Conservation (phyloP, 2,329 filamentous ascomycete species). For the Sordariomycetes sp. region DNA sequence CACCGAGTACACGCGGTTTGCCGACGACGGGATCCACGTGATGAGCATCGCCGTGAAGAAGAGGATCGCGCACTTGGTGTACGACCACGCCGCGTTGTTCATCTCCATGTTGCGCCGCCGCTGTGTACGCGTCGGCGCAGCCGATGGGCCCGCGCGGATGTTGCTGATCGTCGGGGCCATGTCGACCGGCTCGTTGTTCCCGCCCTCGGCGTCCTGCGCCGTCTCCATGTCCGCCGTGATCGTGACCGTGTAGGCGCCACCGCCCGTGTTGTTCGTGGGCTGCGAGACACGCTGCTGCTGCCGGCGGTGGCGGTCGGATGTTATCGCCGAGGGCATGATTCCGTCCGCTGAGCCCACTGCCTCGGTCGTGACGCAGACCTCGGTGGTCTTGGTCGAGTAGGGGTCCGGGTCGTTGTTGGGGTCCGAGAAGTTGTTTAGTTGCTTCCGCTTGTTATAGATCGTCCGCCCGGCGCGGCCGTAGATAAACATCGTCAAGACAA, state of each 20-base stretch:
- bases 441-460: conserved; percentile 51
- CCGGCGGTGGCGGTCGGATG: conserved; percentile 6
- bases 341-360: conserved; percentile 6
- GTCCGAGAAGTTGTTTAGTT: conserved; percentile 35
- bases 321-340: neutral
- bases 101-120: conserved; percentile 27
- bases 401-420: conserved; percentile 29
- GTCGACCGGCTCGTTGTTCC: neutral
- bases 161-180: conserved; percentile 5
- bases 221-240: conserved; percentile 27
- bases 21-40: conserved; percentile 61
- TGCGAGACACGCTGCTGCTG: conserved; percentile 4
- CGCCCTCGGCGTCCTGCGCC: neutral
- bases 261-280: conserved; percentile 5
- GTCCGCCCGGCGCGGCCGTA: conserved; percentile 41
- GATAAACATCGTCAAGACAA: conserved; percentile 10
- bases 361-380: conserved; percentile 43
- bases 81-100: conserved; percentile 50
- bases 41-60: conserved; percentile 56
- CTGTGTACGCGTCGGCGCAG: neutral
- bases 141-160: conserved; percentile 10
- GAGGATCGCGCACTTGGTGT: conserved; percentile 53
- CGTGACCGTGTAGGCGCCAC: conserved; percentile 36
- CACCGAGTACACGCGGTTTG: conserved; percentile 60
- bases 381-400: conserved; percentile 36